Base-by-base conservation (phyloP, 208 protist genomes). In the Tetramitus jugosus region DNA sequence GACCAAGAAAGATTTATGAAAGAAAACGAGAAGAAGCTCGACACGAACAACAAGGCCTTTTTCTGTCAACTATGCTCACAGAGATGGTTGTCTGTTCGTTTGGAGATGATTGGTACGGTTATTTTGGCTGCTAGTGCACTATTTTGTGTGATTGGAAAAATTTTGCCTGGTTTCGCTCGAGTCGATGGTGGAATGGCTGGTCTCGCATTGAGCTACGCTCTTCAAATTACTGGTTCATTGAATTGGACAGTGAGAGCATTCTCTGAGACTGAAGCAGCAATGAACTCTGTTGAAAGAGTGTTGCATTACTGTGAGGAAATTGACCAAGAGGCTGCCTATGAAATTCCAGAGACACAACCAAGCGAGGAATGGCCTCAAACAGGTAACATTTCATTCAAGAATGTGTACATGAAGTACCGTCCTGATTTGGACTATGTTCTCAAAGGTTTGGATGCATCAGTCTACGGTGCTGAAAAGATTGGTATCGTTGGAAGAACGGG, bases 381-480 rank as follows among this genome's bases (percentile, higher is more conserved):
- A 14, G 89, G 89, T 0, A 83, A 80, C 46, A 80, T 96, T 8
- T 75, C 49, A 64, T 87, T 94, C 49, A 64, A 81, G 49, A 69
- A 91, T 79, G 87, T 94, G 42, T 65, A 80, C 35, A 81, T 94
- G 78, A 86, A 87, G 40, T 95, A 95, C 83, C 78, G 88, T n/a
- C 62, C 77, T 3, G 88, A 83, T n/a, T 81, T 89, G 33, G 87
- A 87, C 45, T 87, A 87, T 17, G 91, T 93, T 43, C 85, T 95
- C 46, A 76, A 82, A 31, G 84, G 82, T 65, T 78, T 95, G 39
- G 85, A 52, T 74, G 87, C 90, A 40, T 29, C 35, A 6, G 84
- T 95, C 26, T 23, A 35, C 17, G 64, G 84, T 33, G 83, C 84
- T 29, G 82, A 94, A 82, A 94, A 94, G 49, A 37, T 88, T 2